Evolutionary conservation across 2,329 filamentous ascomycete species (phyloP).

Genomic region (Helotiales sp.): DNA sequence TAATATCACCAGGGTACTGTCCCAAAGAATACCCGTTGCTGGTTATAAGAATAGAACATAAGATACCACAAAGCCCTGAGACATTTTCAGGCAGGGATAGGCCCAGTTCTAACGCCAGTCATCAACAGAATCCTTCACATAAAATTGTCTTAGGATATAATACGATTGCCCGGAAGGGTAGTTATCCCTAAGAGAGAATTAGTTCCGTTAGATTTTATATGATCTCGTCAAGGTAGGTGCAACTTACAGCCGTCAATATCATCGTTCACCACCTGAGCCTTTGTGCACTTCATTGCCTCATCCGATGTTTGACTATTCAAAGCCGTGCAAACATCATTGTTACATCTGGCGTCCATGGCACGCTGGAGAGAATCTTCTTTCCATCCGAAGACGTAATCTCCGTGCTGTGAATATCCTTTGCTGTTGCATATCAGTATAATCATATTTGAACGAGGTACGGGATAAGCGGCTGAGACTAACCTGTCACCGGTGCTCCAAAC

Average conservation of each 20-base stretch:
- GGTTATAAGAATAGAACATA: too few relatives aligned
- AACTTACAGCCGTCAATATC: conserved; percentile 2
- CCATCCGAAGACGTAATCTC: conserved; percentile 59
- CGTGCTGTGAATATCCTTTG: conserved; percentile 54
- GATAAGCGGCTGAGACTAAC: conserved; percentile 16
- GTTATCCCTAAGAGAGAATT: not conserved
- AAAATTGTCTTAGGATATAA: not conserved
- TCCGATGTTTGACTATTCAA: not conserved
- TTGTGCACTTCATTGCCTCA: not conserved
- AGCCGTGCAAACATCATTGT: not conserved
- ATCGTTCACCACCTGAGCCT: not conserved
- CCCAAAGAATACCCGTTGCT: too few relatives aligned
- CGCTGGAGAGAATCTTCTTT: conserved; percentile 54
- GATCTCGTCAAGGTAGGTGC: not conserved
- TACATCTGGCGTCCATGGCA: conserved; percentile 50
- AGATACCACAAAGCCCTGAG: too few relatives aligned
- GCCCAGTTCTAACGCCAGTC: too few relatives aligned
- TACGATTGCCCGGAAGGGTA: not conserved
- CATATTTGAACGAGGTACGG: not conserved
- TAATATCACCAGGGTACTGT: too few relatives aligned
- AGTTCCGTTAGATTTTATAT: not conserved
- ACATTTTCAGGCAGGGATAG: too few relatives aligned
- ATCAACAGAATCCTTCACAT: too few relatives aligned
- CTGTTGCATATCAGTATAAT: not conserved
- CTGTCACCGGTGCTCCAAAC: conserved; percentile 50